Conservation (phyloP, 1,284 basidiomycete genomes). For the Leccinum brunneo-olivaceum region DNA sequence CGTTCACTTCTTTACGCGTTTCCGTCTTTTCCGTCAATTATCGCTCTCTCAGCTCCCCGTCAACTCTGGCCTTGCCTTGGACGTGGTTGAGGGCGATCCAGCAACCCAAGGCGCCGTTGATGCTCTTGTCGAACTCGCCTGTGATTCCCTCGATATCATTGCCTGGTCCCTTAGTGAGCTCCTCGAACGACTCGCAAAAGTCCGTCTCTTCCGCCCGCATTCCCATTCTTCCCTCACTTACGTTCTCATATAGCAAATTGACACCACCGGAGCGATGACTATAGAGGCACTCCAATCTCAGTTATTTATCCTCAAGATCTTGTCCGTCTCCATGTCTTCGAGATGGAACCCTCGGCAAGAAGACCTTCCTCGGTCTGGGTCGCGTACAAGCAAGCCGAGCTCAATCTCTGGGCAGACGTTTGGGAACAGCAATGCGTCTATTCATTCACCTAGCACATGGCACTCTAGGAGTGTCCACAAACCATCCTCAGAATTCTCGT, state of each 20-base stretch:
- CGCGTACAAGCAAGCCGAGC: slow-evolving; percentile 36
- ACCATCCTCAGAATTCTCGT: slow-evolving; percentile 34
- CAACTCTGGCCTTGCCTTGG: slow-evolving; percentile 70
- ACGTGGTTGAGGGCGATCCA: slow-evolving; percentile 68
- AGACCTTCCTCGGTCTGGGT: slow-evolving; percentile 35
- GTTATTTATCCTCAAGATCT: slow-evolving; percentile 81
- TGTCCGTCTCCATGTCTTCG: slow-evolving; percentile 72
- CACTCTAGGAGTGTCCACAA: slow-evolving; percentile 31
- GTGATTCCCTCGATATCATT: slow-evolving; percentile 72
- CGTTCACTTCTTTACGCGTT: slow-evolving; percentile 4
- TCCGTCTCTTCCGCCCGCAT: slow-evolving; percentile 32
- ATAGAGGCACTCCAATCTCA: slow-evolving; percentile 84
- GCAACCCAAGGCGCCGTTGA: slow-evolving; percentile 70
- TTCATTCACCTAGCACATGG: slow-evolving; percentile 17
- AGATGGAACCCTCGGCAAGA: slow-evolving; percentile 53
- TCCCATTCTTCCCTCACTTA: slow-evolving; percentile 9
- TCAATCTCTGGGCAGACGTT: slow-evolving; percentile 18
- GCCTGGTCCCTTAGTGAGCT: slow-evolving; percentile 71
- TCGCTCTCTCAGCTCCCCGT: slow-evolving; percentile 62
- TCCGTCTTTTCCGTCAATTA: background rate
- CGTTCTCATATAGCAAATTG: slow-evolving; percentile 40
- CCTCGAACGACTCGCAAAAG: slow-evolving; percentile 73
- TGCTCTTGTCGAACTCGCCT: slow-evolving; percentile 72
- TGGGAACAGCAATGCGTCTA: slow-evolving; percentile 12
- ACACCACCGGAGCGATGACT: slow-evolving; percentile 45